Evolutionary conservation across 2,329 filamentous ascomycete genomes (phyloP), one percentile per base, ranked within the genome.

Genomic region (Gyromitra esculenta): DNA sequence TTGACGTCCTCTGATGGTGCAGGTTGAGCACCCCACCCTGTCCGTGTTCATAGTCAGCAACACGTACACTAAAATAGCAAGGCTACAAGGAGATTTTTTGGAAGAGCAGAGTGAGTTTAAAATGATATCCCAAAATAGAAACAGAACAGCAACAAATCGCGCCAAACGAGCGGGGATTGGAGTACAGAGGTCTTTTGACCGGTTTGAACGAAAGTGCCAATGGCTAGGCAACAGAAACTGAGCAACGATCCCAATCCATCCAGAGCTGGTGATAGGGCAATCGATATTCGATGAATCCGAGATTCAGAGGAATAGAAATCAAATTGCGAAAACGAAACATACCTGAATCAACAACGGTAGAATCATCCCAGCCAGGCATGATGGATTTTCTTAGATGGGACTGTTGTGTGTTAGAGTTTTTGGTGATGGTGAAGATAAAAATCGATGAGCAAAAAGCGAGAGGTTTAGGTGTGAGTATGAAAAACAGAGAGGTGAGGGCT

Each of bases 351-450:
- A 54, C 69, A 50, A 45, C 15, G 13, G 8, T 13, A 39, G 63
- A 62, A 48, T 76, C 69, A 56, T 64, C 69, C 74, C 74, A 76
- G 45, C 74, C 74, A 74, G 69, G 9, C 74, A 76, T 76, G 62
- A 57, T 74, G 45, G 13, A 48, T 59, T 48, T 69, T 59, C 2
- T 64, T 45, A 6, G 21, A 50, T 54, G 15, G 35, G 68, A 48
- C 18, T 52, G 39, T 39, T 52, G 39, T 39, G 48, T 5, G 15
- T 52, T 48, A 56, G 48, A 45, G 25, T n/a, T 37, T 41, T 35
- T 66, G 60, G 9, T 60, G 60, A 52, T 57, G 48, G 50, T 15
- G 25, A 43, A 13, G 25, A 25, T 54, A 21, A 71, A 57, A 59
- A 11, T 8, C n/a, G 8, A 18, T 18, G 48, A 13, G 68, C 31